phyloP scores from a whole-genome alignment of 331 rosid species.

The Quercus tomentella region DNA sequence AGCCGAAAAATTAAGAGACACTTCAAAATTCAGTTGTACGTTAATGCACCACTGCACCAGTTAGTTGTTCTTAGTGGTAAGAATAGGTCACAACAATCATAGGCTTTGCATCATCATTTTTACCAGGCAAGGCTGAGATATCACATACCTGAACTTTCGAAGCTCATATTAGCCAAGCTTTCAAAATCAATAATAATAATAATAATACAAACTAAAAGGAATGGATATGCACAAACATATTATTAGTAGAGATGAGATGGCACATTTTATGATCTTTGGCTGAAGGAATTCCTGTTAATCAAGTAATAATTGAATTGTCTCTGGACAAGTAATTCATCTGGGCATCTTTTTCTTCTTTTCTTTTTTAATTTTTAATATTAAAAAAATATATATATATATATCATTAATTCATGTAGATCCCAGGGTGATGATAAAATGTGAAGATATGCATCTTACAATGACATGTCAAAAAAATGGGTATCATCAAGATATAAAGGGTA shows the following conservation, averaged over 20 bases:
- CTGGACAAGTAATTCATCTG: not conserved
- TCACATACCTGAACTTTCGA: not conserved
- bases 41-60: too few relatives aligned
- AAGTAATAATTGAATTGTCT: not conserved
- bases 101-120: not conserved
- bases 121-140: not conserved
- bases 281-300: not conserved
- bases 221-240: too few relatives aligned
- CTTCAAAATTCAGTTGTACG: too few relatives aligned
- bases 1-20: too few relatives aligned
- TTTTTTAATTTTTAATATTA: too few relatives aligned
- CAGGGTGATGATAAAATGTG: slow-evolving; percentile 26
- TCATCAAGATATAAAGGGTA: slow-evolving; percentile 34
- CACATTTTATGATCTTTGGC: not conserved
- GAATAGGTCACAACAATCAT: too few relatives aligned
- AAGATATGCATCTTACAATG: slow-evolving; percentile 40
- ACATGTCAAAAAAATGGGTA: slow-evolving; percentile 62
- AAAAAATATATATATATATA: too few relatives aligned
- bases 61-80: too few relatives aligned
- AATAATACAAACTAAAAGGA: not conserved
- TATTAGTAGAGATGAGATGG: not conserved
- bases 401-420: not conserved
- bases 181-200: not conserved
- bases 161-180: not conserved
- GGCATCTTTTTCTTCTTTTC: not conserved